A percentile compares a stretch with the other conserved stretches of the same genome.
Evolutionary conservation across 495 filamentous ascomycete genomes (phyloP).

Genomic region (Astrothelium subdiscretum): DNA sequence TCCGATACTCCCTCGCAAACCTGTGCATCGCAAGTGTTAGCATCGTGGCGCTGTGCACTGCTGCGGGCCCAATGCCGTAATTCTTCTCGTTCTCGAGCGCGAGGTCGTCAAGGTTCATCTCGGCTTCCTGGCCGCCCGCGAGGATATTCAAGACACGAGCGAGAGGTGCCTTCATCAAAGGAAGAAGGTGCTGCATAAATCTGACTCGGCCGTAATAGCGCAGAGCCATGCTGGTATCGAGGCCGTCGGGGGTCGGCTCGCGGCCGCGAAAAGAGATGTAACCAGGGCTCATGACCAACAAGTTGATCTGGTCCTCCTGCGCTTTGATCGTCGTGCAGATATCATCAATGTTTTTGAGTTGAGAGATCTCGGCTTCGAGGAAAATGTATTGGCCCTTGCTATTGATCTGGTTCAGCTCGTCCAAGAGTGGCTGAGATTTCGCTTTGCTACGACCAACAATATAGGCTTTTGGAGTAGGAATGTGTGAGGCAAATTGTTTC

Average conservation of each 20-base stretch:
- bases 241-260: slow-evolving; percentile 19
- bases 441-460: slow-evolving; percentile 25
- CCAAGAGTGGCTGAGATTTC: not conserved
- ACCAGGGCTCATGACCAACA: slow-evolving; percentile 23
- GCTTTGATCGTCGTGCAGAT: slow-evolving; percentile 9
- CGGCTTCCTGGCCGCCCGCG: slow-evolving; percentile 16
- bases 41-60: slow-evolving; percentile 12
- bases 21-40: slow-evolving; percentile 15
- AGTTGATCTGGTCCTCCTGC: slow-evolving; percentile 15
- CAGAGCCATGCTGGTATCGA: slow-evolving; percentile 24
- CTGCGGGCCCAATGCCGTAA: slow-evolving; percentile 10
- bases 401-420: slow-evolving; percentile 9
- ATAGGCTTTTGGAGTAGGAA: slow-evolving; percentile 24
- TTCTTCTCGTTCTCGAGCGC: slow-evolving; percentile 7
- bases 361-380: slow-evolving; percentile 15
- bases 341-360: slow-evolving; percentile 11
- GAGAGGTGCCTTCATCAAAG: slow-evolving; percentile 19
- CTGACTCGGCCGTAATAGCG: slow-evolving; percentile 33
- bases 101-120: slow-evolving; percentile 16
- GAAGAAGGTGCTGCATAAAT: slow-evolving; percentile 29
- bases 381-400: slow-evolving; percentile 9
- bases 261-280: slow-evolving; percentile 13
- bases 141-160: slow-evolving; percentile 18
- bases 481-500: slow-evolving; percentile 23
- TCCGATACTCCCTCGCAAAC: slow-evolving; percentile 13